These are phyloP conservation scores for Pseudopyrenochaeta lycopersici DNA, from an alignment of 2,329 filamentous ascomycete species.

Conservation along the genomic window DNA sequence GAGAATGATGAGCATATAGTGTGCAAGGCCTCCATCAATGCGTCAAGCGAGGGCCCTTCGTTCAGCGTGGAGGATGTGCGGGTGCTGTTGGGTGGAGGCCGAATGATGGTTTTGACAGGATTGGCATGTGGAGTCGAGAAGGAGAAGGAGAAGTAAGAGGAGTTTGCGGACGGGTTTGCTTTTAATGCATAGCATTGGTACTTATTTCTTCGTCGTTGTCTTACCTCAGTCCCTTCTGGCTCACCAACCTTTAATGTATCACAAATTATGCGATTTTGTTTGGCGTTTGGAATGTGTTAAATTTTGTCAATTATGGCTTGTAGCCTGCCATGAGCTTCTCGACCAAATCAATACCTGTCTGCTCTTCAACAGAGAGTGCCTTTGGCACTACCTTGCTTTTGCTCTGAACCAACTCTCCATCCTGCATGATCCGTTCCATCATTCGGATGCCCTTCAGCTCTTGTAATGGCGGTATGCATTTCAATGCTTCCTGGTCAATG, in stretches of 20 bases:
- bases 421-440: constrained; percentile 46
- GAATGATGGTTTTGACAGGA: constrained; percentile 21
- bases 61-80: constrained; percentile 17
- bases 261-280: not conserved
- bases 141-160: not conserved
- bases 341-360: constrained; percentile 43
- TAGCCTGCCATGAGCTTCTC: constrained; percentile 44
- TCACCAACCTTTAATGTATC: not conserved
- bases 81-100: constrained; percentile 16
- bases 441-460: constrained; percentile 49
- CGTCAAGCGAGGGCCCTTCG: constrained; percentile 8
- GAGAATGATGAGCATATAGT: constrained; percentile 14
- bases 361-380: constrained; percentile 34
- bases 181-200: constrained; percentile 11
- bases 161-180: not conserved
- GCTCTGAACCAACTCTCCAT: constrained; percentile 17
- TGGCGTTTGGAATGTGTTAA: not conserved
- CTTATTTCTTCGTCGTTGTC: not conserved
- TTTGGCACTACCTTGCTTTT: constrained; percentile 12
- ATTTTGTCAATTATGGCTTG: constrained; percentile 17
- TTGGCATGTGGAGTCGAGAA: constrained; percentile 8
- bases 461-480: constrained; percentile 49
- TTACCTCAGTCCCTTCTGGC: not conserved
- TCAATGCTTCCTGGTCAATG: constrained; percentile 47
- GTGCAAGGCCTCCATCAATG: constrained; percentile 19